phyloP scores from a whole-genome alignment of 1,139 yeast species.

The Hanseniaspora sp. region DNA sequence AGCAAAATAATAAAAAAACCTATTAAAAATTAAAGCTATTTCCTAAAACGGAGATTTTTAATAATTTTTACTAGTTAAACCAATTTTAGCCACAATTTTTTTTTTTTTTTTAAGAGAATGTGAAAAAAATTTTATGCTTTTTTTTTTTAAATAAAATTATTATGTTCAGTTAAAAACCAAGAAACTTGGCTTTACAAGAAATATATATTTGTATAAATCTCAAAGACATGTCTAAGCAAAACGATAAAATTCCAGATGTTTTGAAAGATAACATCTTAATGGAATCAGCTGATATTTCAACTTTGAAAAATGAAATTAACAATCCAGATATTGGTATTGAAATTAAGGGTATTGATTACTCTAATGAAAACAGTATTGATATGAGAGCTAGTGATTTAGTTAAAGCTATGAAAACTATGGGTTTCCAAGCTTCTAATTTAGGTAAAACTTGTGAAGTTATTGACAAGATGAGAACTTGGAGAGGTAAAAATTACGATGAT shows the following conservation, averaged over 20 bases:
- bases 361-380: constrained; percentile 54
- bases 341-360: constrained; percentile 82
- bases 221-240: constrained; percentile 24
- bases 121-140: too few relatives aligned
- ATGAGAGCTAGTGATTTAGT: constrained; percentile 71
- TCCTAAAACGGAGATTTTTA: background rate
- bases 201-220: background rate
- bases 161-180: background rate
- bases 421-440: constrained; percentile 89
- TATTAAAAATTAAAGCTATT: too few relatives aligned
- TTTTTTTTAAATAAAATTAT: too few relatives aligned
- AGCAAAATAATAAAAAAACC: too few relatives aligned
- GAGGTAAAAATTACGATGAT: constrained; percentile 60
- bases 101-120: background rate
- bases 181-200: background rate
- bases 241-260: constrained; percentile 43
- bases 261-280: constrained; percentile 84
- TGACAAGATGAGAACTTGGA: constrained; percentile 83
- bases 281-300: constrained; percentile 75
- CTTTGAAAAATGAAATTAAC: constrained; percentile 41
- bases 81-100: background rate
- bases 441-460: constrained; percentile 84
- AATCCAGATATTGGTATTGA: constrained; percentile 14
- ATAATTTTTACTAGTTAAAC: too few relatives aligned
- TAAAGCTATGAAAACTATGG: constrained; percentile 81